Conservation (phyloP, 2,329 filamentous ascomycete species). For the Chaetothyriales sp. region DNA sequence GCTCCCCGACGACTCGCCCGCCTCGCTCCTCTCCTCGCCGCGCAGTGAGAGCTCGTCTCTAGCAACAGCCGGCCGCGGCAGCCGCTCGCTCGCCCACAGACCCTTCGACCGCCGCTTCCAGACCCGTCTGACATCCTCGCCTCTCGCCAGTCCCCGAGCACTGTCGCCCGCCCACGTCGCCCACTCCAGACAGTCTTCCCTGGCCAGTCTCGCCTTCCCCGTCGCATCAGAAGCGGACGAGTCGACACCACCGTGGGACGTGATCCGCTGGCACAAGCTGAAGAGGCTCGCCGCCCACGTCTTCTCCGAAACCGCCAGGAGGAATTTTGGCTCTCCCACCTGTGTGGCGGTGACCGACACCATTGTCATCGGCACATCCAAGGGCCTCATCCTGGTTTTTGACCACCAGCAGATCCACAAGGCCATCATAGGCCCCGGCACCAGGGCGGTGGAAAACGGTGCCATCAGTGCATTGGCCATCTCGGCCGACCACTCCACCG, state of each 20-base stretch:
- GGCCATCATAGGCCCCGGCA: constrained; percentile 83
- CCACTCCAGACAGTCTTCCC: constrained; percentile 69
- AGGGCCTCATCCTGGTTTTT: constrained; percentile 88
- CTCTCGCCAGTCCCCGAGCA: constrained; percentile 47
- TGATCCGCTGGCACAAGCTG: constrained; percentile 88
- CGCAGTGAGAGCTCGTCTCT: constrained; percentile 18
- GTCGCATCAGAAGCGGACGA: constrained; percentile 49
- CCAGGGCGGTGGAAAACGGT: constrained; percentile 87
- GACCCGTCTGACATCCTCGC: constrained; percentile 60
- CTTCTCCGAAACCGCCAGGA: constrained; percentile 82
- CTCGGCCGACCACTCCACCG: constrained; percentile 82
- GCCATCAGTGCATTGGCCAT: constrained; percentile 75
- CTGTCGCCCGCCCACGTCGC: constrained; percentile 64
- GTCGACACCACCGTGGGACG: constrained; percentile 80
- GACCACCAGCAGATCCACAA: constrained; percentile 95
- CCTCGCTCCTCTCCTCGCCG: constrained; percentile 44
- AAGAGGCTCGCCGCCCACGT: constrained; percentile 78
- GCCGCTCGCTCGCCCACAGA: constrained; percentile 69
- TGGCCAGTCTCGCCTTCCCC: constrained; percentile 54
- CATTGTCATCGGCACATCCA: constrained; percentile 84
- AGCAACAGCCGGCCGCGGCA: constrained; percentile 50
- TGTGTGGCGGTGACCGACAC: constrained; percentile 77
- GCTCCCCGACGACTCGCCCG: constrained; percentile 74
- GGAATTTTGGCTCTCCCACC: constrained; percentile 83
- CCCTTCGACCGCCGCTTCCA: constrained; percentile 94